Base-by-base conservation (phyloP, 2,329 filamentous ascomycete genomes). In the Fusarium proliferatum region DNA sequence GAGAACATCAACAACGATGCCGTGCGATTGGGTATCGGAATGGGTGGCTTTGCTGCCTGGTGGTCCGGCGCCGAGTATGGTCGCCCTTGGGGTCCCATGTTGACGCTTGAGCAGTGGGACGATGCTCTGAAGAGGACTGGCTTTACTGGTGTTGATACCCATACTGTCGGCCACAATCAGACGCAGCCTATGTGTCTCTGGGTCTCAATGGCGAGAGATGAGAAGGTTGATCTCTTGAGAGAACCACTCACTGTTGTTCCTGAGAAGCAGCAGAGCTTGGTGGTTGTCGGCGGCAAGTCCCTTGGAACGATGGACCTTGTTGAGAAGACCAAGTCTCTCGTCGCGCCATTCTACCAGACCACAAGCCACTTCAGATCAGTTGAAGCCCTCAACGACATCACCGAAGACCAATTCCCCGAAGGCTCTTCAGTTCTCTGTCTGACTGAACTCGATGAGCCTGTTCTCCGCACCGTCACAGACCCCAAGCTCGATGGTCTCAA, bases 41-140 rank as follows among this genome's bases (percentile, higher is more conserved):
- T 73, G 55, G 69, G 70, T 2, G 61, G 70, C 3, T 57, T 73
- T 3, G 59, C 65, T 3, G 70, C 58, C 6, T 72, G 70, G 68
- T 73, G 70, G 70, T 57, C 61, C 6, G 70, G 70, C 2, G 64
- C 42, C 3, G 64, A 61, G 4, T 51, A 72, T 4, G 69, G 69
- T 9, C 67, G 69, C 1, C 46, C 55, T 4, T 62, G 55, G 38
- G 63, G 62, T 2, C 69, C 69, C 13, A 53, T 55, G 8, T n/a
- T 72, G n/a, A 59, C 67, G 0, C 56, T 57, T 4, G 59, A 48
- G 28, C 56, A 71, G 15, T 73, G 70, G 70, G 52, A 73, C 43
- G 48, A 46, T n/a, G 38, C 64, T 16, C 39, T 73, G 5, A 48
- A 62, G 23, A 60, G 49, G 3, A 57, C 61, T 0, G 70, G 69